Conservation (phyloP, 768 basidiomycete genomes). For the Rhodotorula babjevae region DNA sequence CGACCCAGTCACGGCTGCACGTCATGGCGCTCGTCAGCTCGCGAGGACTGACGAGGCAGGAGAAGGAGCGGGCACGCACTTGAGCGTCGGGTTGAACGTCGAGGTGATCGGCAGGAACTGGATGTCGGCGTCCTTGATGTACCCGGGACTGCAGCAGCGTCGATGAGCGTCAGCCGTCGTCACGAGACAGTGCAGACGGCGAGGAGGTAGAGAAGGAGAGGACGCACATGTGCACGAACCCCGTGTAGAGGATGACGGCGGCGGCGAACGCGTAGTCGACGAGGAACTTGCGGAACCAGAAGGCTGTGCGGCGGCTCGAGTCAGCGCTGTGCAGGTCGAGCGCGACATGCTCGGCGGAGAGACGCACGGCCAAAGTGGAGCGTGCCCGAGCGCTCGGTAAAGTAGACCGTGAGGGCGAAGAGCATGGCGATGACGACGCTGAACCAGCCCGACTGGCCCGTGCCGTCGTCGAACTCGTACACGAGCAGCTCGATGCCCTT, state of each 20-base stretch:
- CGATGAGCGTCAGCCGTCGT: background rate
- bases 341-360: background rate
- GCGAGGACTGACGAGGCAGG: no score
- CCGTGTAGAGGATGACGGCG: slow-evolving; percentile 42
- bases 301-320: slow-evolving; percentile 17
- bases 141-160: slow-evolving; percentile 31
- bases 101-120: slow-evolving; percentile 39
- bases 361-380: slow-evolving; percentile 38
- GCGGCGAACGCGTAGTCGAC: slow-evolving; percentile 44
- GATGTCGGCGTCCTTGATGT: slow-evolving; percentile 35
- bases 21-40: background rate
- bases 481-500: slow-evolving; percentile 44
- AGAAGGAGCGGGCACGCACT: slow-evolving; percentile 5
- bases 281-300: slow-evolving; percentile 41
- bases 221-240: slow-evolving; percentile 41
- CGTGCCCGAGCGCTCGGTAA: slow-evolving; percentile 35
- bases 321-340: background rate
- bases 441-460: slow-evolving; percentile 41
- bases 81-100: slow-evolving; percentile 30
- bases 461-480: slow-evolving; percentile 37
- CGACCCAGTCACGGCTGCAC: slow-evolving; percentile 69
- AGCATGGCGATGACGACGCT: slow-evolving; percentile 43
- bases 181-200: no score
- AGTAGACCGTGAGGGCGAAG: slow-evolving; percentile 43
- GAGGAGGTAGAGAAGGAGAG: background rate